Base-by-base conservation (phyloP, 768 basidiomycete species). In the Collybia sordida region DNA sequence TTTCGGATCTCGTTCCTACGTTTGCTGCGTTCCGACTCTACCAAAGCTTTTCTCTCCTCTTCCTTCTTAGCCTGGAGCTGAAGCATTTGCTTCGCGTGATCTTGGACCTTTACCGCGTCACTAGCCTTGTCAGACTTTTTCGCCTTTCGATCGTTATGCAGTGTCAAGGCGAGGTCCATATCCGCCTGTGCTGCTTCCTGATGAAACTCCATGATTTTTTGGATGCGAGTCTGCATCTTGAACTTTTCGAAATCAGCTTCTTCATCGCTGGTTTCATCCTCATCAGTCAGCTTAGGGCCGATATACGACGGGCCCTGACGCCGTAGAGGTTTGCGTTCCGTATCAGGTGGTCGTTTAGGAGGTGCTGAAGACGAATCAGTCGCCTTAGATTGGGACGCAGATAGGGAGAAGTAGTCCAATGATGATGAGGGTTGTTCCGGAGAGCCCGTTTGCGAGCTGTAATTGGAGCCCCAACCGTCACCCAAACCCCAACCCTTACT, bases 121-220 rank as follows among this genome's bases (percentile, higher is more conserved):
- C 66, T 65, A 23, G 57, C 63, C 36, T 67, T 65, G 40, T 58
- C 56, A 22, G 54, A 54, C 14, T 47, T 62, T 55, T 61, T 70
- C 55, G 70, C 61, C 62, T 63, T 62, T 12, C 70, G 61, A 6
- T 65, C 65, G 41, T 67, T 65, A 36, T 67, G 70, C 14, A 79
- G 70, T 31, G 64, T 63, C 42, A 72, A 58, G 4, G 70, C 70
- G 18, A 77, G 66, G 44, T 70, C 60, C 40, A 75, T 70, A 49
- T 77, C 78, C 6, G 70, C 67, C 8, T 65, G 59, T 6, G 73
- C 76, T 14, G 78, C 78, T 27, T 66, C 66, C 51, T 66, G 69
- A 65, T 80, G 69, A 72, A 83, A 76, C 62, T 82, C 65, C 49
- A 72, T 67, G 52, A 81, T 73, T 66, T 80, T 75, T 34, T 65